These are phyloP conservation scores for Dictyostelium discoideum DNA, from an alignment of 78 protist species.

Conservation along the genomic window DNA sequence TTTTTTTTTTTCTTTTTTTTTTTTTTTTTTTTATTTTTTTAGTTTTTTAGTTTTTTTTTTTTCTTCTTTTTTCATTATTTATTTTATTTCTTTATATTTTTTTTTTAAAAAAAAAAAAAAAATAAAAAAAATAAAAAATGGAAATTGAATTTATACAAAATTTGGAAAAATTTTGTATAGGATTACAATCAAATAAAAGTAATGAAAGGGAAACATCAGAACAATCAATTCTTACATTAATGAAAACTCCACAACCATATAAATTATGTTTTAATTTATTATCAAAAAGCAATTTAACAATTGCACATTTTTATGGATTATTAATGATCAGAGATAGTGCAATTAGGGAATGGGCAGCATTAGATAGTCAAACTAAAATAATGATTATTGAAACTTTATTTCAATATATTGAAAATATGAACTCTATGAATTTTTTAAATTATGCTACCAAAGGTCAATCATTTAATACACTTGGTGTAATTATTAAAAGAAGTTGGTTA, in stretches of 20 bases:
- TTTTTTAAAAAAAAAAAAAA: not conserved
- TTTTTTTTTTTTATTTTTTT: not conserved
- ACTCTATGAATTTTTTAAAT: not conserved
- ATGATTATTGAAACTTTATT: not conserved
- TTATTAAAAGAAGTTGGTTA: conserved; percentile 60
- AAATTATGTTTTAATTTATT: conserved; percentile 9
- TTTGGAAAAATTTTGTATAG: conserved; percentile 13
- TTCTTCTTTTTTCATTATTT: not conserved
- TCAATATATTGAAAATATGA: not conserved
- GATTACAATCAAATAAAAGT: not conserved
- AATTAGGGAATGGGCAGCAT: conserved; percentile 49
- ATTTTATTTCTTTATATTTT: not conserved
- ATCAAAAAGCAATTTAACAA: not conserved
- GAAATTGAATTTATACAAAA: conserved; percentile 17
- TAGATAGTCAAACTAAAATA: not conserved
- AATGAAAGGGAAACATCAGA: not conserved
- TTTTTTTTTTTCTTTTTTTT: not conserved
- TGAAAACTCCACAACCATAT: conserved; percentile 21
- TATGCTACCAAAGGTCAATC: conserved; percentile 17
- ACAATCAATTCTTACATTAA: not conserved
- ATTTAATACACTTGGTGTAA: conserved; percentile 48
- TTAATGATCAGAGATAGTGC: conserved; percentile 34
- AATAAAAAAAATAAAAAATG: not conserved
- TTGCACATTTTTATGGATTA: conserved; percentile 59
- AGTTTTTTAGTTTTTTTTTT: not conserved